phyloP scores from a whole-genome alignment of 257 asterid genomes.

The Vinca minor region DNA sequence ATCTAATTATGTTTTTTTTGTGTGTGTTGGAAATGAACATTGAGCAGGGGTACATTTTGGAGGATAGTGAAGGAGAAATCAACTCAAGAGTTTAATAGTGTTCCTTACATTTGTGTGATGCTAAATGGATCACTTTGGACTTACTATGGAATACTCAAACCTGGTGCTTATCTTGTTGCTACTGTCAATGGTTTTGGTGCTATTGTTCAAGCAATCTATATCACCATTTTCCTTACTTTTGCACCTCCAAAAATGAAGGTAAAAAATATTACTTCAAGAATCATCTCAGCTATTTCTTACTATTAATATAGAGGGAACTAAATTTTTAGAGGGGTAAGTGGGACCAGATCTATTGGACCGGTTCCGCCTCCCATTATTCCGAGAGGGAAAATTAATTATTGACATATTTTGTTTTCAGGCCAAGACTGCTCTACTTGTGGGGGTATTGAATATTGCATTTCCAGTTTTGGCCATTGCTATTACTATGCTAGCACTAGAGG shows the following conservation, averaged over 20 bases:
- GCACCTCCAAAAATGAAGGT: conserved; percentile 33
- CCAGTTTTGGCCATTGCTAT: conserved; percentile 9
- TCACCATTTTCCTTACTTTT: conserved; percentile 20
- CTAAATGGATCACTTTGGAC: conserved; percentile 31
- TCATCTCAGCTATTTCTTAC: too few species aligned
- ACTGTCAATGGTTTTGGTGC: conserved; percentile 34
- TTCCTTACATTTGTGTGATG: conserved; percentile 31
- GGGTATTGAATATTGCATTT: conserved; percentile 14
- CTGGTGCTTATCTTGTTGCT: conserved; percentile 26
- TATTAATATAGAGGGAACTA: too few species aligned
- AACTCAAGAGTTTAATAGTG: conserved; percentile 31
- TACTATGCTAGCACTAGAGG: conserved; percentile 13
- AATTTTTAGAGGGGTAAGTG: too few species aligned
- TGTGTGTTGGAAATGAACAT: background rate
- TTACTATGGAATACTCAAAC: conserved; percentile 27
- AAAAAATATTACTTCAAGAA: too few species aligned
- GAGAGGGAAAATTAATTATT: too few species aligned
- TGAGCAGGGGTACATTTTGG: conserved; percentile 25
- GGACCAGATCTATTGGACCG: background rate
- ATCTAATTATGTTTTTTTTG: too few species aligned
- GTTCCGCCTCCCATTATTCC: too few species aligned
- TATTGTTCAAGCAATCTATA: conserved; percentile 17
- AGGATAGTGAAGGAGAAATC: conserved; percentile 23
- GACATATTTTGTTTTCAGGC: conserved; percentile 3
- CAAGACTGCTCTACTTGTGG: conserved; percentile 10